Percentiles rank a stretch among this genome's conserved stretches.
Conservation (phyloP, 495 filamentous ascomycete genomes). For the Immersiella caudata region DNA sequence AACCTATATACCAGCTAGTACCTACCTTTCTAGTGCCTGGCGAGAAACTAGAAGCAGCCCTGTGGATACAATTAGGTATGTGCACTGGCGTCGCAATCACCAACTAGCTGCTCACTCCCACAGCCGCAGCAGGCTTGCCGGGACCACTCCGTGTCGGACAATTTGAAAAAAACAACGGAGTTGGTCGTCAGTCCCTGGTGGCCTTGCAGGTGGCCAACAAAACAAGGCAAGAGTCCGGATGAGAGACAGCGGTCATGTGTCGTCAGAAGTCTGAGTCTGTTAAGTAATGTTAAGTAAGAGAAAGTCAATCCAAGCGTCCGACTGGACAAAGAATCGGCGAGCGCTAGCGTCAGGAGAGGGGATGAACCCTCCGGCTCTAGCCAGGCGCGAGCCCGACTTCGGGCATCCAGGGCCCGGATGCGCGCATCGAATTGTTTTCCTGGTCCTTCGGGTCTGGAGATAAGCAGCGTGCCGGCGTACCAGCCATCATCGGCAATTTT, state of each 20-base stretch:
- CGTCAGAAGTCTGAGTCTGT: constrained; percentile 24
- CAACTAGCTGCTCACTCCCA: neutral
- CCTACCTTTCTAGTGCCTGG: neutral
- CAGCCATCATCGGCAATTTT: constrained; percentile 20
- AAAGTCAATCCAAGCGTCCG: constrained; percentile 35
- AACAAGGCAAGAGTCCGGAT: constrained; percentile 8
- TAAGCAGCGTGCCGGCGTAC: constrained; percentile 14
- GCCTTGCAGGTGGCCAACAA: neutral
- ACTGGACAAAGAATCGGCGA: constrained; percentile 31
- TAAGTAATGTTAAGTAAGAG: constrained; percentile 31
- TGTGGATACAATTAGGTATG: neutral
- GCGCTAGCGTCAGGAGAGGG: constrained; percentile 17
- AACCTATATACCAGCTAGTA: neutral
- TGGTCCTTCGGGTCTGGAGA: constrained; percentile 7
- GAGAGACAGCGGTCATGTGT: constrained; percentile 30
- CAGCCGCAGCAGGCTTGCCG: neutral
- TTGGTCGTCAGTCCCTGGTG: neutral
- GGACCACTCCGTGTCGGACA: neutral
- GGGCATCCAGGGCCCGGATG: constrained; percentile 19
- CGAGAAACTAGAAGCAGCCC: neutral
- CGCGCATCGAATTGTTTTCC: neutral
- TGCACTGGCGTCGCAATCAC: neutral
- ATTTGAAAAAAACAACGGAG: neutral
- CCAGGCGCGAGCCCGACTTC: constrained; percentile 31
- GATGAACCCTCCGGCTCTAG: neutral